phyloP scores from a whole-genome alignment of 1,284 basidiomycete genomes.

The Irpex sp. region DNA sequence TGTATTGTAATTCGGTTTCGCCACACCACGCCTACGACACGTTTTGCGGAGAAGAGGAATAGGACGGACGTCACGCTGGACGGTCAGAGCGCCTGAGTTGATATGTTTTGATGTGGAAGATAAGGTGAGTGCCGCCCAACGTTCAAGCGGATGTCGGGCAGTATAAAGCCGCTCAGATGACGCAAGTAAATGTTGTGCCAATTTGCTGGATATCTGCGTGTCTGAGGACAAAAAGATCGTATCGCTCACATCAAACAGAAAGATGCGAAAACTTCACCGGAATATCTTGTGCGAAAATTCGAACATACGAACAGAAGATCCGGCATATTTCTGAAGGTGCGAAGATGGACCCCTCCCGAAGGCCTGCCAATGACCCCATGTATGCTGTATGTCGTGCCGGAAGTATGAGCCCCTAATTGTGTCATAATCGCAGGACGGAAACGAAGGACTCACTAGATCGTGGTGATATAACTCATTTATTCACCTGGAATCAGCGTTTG shows the following conservation, averaged over 20 bases:
- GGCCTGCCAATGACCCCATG: background rate
- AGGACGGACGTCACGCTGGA: background rate
- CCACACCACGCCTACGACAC: background rate
- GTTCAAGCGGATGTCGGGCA: background rate
- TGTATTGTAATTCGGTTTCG: background rate
- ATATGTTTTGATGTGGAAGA: slow-evolving; percentile 2
- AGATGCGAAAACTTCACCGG: background rate
- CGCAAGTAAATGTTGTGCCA: background rate
- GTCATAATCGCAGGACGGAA: no score
- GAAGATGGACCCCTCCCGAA: background rate
- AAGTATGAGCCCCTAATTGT: no score
- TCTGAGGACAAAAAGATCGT: background rate
- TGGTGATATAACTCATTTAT: no score
- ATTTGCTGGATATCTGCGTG: background rate
- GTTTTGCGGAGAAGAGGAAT: background rate
- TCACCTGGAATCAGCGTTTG: no score
- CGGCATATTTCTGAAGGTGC: background rate
- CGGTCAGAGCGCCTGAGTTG: background rate
- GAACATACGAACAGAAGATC: background rate
- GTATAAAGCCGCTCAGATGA: background rate
- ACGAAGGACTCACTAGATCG: no score
- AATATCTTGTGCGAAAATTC: background rate
- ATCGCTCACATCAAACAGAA: background rate
- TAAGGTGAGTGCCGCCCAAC: background rate
- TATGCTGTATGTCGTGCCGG: no score